A percentile compares a stretch with the other conserved stretches of the same genome.
phyloP scores from a whole-genome alignment of 2,329 filamentous ascomycete species.

The Trichoderma sp. region DNA sequence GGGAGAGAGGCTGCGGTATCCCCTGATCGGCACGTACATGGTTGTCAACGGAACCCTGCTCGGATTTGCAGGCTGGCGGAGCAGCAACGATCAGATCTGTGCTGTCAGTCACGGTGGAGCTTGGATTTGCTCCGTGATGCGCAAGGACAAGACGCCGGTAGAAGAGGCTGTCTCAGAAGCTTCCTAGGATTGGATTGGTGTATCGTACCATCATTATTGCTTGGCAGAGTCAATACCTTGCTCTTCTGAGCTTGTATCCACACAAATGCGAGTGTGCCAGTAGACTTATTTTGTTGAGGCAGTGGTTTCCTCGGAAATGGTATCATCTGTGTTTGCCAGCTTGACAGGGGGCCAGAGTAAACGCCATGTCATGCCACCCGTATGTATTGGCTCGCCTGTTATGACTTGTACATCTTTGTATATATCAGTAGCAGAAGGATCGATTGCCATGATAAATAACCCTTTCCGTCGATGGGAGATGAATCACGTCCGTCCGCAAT shows the following conservation, averaged over 20 bases:
- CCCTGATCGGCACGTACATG: constrained; percentile 36
- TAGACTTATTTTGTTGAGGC: neutral
- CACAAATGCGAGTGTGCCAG: neutral
- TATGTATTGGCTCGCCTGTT: neutral
- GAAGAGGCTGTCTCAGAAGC: neutral
- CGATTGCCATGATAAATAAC: neutral
- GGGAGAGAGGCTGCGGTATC: constrained; percentile 26
- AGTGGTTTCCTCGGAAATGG: neutral
- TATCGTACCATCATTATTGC: neutral
- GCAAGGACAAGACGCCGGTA: neutral
- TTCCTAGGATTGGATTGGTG: neutral
- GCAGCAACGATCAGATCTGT: constrained; percentile 31
- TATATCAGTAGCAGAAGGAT: neutral
- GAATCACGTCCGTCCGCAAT: neutral
- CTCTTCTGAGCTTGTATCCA: neutral
- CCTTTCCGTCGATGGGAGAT: neutral
- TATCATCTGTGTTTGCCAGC: neutral
- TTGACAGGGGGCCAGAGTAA: neutral
- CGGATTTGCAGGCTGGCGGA: constrained; percentile 34
- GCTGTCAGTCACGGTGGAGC: constrained; percentile 33
- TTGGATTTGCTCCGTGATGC: constrained; percentile 35
- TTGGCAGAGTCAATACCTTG: neutral
- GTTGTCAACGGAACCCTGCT: constrained; percentile 29
- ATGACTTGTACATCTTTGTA: neutral
- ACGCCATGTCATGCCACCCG: neutral